Percentiles rank a stretch among this genome's conserved stretches.
phyloP scores from a whole-genome alignment of 2,329 filamentous ascomycete genomes.

The Didymella exigua region DNA sequence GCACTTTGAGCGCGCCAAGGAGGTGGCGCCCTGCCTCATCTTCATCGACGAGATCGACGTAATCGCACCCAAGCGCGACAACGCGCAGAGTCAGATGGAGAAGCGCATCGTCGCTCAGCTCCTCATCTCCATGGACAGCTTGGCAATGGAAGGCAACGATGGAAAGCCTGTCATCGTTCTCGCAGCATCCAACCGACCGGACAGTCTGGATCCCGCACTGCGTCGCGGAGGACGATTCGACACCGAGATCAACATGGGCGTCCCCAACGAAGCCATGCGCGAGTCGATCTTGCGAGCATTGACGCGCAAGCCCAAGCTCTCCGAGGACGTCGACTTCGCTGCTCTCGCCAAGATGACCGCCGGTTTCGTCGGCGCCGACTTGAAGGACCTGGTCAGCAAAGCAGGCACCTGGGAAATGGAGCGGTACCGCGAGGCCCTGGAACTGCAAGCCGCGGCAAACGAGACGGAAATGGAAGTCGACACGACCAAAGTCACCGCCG shows the following conservation, averaged over 20 bases:
- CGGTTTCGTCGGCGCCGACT: slow-evolving; percentile 90
- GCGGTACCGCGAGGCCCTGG: slow-evolving; percentile 61
- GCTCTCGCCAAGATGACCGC: slow-evolving; percentile 82
- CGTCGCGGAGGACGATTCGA: slow-evolving; percentile 78
- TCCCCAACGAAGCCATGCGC: slow-evolving; percentile 79
- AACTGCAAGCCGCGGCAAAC: slow-evolving; percentile 44
- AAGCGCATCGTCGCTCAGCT: slow-evolving; percentile 84
- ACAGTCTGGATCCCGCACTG: slow-evolving; percentile 81
- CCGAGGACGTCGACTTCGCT: slow-evolving; percentile 73
- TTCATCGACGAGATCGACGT: slow-evolving; percentile 94
- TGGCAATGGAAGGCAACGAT: slow-evolving; percentile 72
- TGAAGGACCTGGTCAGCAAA: slow-evolving; percentile 73
- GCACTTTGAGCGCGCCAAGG: slow-evolving; percentile 85
- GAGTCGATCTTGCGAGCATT: slow-evolving; percentile 78
- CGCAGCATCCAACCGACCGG: slow-evolving; percentile 86
- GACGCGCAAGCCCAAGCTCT: slow-evolving; percentile 68
- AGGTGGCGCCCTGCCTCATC: slow-evolving; percentile 83
- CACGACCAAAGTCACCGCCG: slow-evolving; percentile 22
- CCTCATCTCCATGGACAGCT: slow-evolving; percentile 80
- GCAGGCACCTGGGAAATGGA: slow-evolving; percentile 69
- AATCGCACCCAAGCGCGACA: slow-evolving; percentile 85
- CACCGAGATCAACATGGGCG: slow-evolving; percentile 82
- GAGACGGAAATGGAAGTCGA: slow-evolving; percentile 61
- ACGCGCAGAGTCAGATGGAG: slow-evolving; percentile 85
- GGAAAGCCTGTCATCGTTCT: slow-evolving; percentile 85